Evolutionary conservation across 306 rosid genomes (phyloP), one percentile per base, ranked within the genome.

Genomic region (Ceratonia siliqua): DNA sequence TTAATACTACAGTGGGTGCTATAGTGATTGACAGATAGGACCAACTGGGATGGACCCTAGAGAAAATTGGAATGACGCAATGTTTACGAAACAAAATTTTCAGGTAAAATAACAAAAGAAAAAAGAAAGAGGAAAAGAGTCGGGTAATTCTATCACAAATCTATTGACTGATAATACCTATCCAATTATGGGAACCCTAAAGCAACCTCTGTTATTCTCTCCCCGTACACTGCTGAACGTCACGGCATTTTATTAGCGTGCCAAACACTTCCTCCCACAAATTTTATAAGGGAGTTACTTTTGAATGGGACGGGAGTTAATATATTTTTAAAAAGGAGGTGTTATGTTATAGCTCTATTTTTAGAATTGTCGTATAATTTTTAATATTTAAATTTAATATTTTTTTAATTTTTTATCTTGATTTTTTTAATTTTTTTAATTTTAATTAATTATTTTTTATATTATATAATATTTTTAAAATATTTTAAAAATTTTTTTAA

Each of bases 101-200:
- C 38, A 33, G 6, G 5, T 39, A 4, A 55, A 56, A 72, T 58
- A 64, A 35, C 0, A 5, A 5, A 21, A 5, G 22, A 63, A 20
- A 15, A 27, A 33, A 25, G 13, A 35, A 12, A 66, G 22, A 42
- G 2, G 14, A 3, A 63, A 22, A 42, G 55, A 14, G 14, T 14
- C 18, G 0, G 18, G 2, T 30, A 30, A 3, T 1, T 25, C 8
- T 22, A 43, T 21, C n/a, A 66, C 15, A 24, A 22, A 21, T 43
- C 13, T 64, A 24, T 53, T 70, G 24, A 54, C 1, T 39, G 18
- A 22, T 70, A 33, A 12, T 25, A 55, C 24, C 20, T 57, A 56
- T 56, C 68, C 45, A 56, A 39, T 39, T 55, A 56, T 25, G 30
- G 53, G 24, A 24, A 55, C 76, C 41, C 65, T 55, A 55, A 27